A percentile compares a stretch with the other conserved stretches of the same genome.
Evolutionary conservation across 176 grass and related monocot species (phyloP).

Genomic region (Lolium rigidum): DNA sequence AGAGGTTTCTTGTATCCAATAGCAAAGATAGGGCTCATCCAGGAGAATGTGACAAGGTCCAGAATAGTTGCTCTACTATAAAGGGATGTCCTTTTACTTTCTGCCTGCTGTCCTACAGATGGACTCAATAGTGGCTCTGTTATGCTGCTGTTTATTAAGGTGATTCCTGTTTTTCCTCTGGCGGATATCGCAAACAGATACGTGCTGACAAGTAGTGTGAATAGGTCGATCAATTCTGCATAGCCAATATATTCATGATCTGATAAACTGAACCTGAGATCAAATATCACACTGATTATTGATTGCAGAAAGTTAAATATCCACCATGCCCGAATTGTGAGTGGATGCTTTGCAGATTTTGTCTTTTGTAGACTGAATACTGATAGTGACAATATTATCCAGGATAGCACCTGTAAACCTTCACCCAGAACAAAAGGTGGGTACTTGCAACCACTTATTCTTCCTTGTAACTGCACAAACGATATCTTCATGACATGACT

Average conservation of each 20-base stretch:
- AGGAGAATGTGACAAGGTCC: constrained; percentile 89
- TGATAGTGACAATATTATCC: constrained; percentile 64
- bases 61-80: constrained; percentile 69
- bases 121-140: constrained; percentile 70
- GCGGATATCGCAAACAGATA: constrained; percentile 68
- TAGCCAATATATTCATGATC: constrained; percentile 46
- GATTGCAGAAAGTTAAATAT: constrained; percentile 78
- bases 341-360: constrained; percentile 65
- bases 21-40: constrained; percentile 86
- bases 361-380: constrained; percentile 65
- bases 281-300: constrained; percentile 57
- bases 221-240: constrained; percentile 58
- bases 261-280: constrained; percentile 59
- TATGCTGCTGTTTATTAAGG: constrained; percentile 46
- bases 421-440: constrained; percentile 58
- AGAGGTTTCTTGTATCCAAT: constrained; percentile 84
- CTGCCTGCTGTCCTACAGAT: constrained; percentile 58
- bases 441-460: constrained; percentile 54
- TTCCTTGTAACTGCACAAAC: constrained; percentile 51
- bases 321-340: constrained; percentile 78
- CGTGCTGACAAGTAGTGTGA: constrained; percentile 52
- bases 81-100: constrained; percentile 61
- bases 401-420: constrained; percentile 70
- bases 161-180: constrained; percentile 83
- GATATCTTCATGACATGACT: constrained; percentile 53